Evolutionary conservation across 2,329 filamentous ascomycete species (phyloP).

Genomic region (Lomentospora prolificans): DNA sequence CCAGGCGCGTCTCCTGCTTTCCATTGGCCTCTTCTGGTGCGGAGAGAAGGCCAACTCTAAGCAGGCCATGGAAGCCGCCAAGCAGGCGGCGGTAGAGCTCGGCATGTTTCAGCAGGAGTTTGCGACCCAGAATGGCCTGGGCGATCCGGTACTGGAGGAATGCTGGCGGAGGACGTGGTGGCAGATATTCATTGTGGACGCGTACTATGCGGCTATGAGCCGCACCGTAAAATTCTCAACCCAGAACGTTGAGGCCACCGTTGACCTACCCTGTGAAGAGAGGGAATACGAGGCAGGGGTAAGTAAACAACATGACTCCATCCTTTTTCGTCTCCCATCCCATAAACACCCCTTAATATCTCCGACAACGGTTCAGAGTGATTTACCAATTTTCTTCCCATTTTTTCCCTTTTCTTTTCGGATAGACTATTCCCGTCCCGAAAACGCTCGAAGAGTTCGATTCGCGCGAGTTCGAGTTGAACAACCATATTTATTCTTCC

Average conservation of each 20-base stretch:
- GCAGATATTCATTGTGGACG: slow-evolving; percentile 55
- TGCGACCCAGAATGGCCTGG: slow-evolving; percentile 34
- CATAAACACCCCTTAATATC: too few relatives aligned
- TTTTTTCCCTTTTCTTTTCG: neutral
- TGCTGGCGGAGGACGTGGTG: slow-evolving; percentile 63
- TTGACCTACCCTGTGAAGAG: slow-evolving; percentile 57
- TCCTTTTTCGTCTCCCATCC: neutral
- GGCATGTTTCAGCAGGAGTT: slow-evolving; percentile 49
- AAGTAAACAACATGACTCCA: slow-evolving; percentile 15
- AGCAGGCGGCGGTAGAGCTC: slow-evolving; percentile 47
- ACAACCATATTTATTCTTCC: slow-evolving; percentile 49
- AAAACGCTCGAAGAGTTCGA: slow-evolving; percentile 51
- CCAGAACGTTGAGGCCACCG: slow-evolving; percentile 36
- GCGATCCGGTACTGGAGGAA: slow-evolving; percentile 41
- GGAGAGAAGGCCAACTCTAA: slow-evolving; percentile 17
- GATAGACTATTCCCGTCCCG: slow-evolving; percentile 27
- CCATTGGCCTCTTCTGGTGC: slow-evolving; percentile 25
- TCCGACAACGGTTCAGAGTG: too few relatives aligned
- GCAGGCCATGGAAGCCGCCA: slow-evolving; percentile 33
- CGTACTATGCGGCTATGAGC: slow-evolving; percentile 24
- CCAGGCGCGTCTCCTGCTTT: slow-evolving; percentile 26
- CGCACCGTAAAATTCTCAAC: slow-evolving; percentile 18
- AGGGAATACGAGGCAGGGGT: slow-evolving; percentile 36
- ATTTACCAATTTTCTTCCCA: slow-evolving; percentile 11
- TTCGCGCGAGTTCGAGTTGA: slow-evolving; percentile 46